Evolutionary conservation across 2,329 filamentous ascomycete genomes (phyloP).

Genomic region (Fusarium piperis): DNA sequence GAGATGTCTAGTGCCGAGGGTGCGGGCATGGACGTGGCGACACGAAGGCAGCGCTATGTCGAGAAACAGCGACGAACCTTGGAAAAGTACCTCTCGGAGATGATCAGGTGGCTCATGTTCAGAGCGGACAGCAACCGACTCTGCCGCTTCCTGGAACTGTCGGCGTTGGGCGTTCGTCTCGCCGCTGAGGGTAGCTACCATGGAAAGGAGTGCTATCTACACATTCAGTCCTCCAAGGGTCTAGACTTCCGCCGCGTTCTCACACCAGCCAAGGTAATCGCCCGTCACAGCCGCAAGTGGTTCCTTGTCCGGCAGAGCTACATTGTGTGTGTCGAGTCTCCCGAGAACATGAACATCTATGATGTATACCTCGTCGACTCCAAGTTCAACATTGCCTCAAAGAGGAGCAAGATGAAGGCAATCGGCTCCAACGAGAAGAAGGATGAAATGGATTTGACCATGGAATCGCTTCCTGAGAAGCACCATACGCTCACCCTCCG

Average conservation of each 20-base stretch:
- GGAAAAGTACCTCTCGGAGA: slow-evolving; percentile 89
- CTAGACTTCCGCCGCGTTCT: slow-evolving; percentile 85
- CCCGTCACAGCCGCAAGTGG: slow-evolving; percentile 92
- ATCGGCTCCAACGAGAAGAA: slow-evolving; percentile 69
- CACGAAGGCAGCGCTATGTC: slow-evolving; percentile 68
- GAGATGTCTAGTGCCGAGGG: slow-evolving; percentile 55
- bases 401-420: slow-evolving; percentile 66
- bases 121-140: slow-evolving; percentile 93
- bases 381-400: slow-evolving; percentile 83
- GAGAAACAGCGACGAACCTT: slow-evolving; percentile 86
- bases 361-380: slow-evolving; percentile 98
- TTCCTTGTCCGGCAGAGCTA: slow-evolving; percentile 98
- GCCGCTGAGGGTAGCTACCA: slow-evolving; percentile 97
- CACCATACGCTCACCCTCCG: slow-evolving; percentile 89
- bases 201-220: slow-evolving; percentile 93
- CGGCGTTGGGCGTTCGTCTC: slow-evolving; percentile 89
- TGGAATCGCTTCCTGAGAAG: slow-evolving; percentile 56
- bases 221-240: slow-evolving; percentile 91
- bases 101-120: slow-evolving; percentile 98
- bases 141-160: slow-evolving; percentile 95
- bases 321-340: slow-evolving; percentile 96
- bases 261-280: slow-evolving; percentile 80
- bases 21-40: slow-evolving; percentile 57
- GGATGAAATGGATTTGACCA: slow-evolving; percentile 54
- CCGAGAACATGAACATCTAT: slow-evolving; percentile 98